These are phyloP conservation scores for Apiotrichum mycotoxinovorans DNA, from an alignment of 1,284 basidiomycete genomes.

Conservation along the genomic window DNA sequence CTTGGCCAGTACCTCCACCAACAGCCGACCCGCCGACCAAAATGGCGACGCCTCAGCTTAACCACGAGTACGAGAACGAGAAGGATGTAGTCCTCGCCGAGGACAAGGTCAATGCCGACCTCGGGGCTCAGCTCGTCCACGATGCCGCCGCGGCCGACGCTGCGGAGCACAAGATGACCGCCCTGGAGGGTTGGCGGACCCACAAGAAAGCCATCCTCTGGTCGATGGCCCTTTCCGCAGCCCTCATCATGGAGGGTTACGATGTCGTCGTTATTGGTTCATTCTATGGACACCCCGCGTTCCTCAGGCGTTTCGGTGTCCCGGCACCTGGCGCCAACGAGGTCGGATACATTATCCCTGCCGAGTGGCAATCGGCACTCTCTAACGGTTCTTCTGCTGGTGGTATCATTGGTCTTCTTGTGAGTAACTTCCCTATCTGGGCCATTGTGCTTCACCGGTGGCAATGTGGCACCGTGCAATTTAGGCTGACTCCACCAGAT, in stretches of 20 bases:
- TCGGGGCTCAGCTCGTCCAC: slow-evolving; percentile 39
- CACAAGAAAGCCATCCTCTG: slow-evolving; percentile 53
- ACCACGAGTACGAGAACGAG: not conserved
- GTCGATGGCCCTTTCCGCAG: slow-evolving; percentile 46
- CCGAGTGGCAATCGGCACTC: slow-evolving; percentile 25
- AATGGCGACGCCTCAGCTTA: not conserved
- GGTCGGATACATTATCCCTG: slow-evolving; percentile 10
- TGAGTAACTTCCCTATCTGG: not conserved
- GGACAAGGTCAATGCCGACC: slow-evolving; percentile 15
- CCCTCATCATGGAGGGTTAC: slow-evolving; percentile 29
- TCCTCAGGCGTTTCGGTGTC: slow-evolving; percentile 32
- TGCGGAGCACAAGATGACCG: slow-evolving; percentile 47
- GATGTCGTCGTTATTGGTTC: slow-evolving; percentile 46
- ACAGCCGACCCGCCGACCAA: not conserved
- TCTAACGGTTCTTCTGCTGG: slow-evolving; percentile 19
- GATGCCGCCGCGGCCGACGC: slow-evolving; percentile 48
- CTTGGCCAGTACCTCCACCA: not conserved
- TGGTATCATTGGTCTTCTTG: slow-evolving; percentile 15
- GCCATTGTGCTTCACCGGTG: no score
- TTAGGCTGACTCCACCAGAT: slow-evolving; percentile 6
- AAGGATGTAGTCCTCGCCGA: not conserved
- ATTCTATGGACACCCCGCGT: slow-evolving; percentile 49
- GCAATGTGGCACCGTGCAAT: not conserved
- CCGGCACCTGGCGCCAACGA: slow-evolving; percentile 22
- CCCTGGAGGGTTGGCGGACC: slow-evolving; percentile 46